phyloP scores from a whole-genome alignment of 257 asterid species.

The Avicennia marina region DNA sequence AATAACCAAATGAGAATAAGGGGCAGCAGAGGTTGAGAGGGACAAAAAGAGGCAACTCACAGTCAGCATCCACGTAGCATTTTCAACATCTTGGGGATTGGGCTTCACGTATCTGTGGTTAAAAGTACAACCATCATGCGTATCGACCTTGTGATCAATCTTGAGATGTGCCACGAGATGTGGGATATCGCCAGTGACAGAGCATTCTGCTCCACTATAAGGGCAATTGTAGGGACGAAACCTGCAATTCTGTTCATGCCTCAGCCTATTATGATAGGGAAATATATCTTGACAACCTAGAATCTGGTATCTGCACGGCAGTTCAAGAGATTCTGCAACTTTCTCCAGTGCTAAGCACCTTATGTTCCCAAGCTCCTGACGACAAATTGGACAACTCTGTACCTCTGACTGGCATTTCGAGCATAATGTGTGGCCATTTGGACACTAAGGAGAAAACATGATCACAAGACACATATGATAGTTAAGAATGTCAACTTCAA shows the following conservation, averaged over 20 bases:
- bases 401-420: slow-evolving; percentile 42
- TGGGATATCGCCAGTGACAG: slow-evolving; percentile 36
- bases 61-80: slow-evolving; percentile 58
- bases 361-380: slow-evolving; percentile 51
- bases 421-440: slow-evolving; percentile 59
- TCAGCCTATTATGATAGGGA: slow-evolving; percentile 32
- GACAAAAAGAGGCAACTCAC: slow-evolving; percentile 26
- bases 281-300: slow-evolving; percentile 50
- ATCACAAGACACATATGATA: neutral
- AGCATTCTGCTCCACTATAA: slow-evolving; percentile 47
- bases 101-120: slow-evolving; percentile 52
- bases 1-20: too few species aligned
- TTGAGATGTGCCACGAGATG: slow-evolving; percentile 45
- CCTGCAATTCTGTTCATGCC: slow-evolving; percentile 42
- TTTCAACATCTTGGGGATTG: slow-evolving; percentile 46
- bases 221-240: slow-evolving; percentile 57
- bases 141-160: slow-evolving; percentile 52
- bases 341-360: slow-evolving; percentile 53
- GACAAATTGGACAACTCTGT: slow-evolving; percentile 47
- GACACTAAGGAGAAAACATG: slow-evolving; percentile 31
- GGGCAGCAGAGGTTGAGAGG: neutral
- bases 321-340: slow-evolving; percentile 49
- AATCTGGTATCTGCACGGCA: slow-evolving; percentile 41
- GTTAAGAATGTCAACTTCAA: neutral
- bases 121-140: slow-evolving; percentile 53